A percentile compares a stretch with the other conserved stretches of the same genome.
phyloP scores from a whole-genome alignment of 169 alveolate species.

The Toxoplasma gondii region DNA sequence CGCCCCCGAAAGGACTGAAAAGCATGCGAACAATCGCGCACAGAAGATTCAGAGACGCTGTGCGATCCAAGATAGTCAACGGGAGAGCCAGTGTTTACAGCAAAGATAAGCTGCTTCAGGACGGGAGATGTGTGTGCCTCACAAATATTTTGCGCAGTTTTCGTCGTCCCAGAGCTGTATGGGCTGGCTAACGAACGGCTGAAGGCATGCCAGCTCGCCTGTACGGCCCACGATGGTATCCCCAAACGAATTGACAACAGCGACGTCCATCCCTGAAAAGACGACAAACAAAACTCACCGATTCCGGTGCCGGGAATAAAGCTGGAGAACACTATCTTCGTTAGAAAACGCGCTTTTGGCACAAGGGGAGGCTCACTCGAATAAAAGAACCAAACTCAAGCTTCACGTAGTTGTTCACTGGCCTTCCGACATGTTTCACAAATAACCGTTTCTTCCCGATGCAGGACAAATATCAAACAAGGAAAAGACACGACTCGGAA shows the following conservation, averaged over 20 bases:
- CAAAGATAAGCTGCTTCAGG: too few species aligned
- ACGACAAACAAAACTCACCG: background rate
- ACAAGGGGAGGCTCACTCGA: background rate
- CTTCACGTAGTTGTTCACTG: too few species aligned
- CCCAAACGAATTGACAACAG: constrained; percentile 27
- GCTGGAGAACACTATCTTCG: background rate
- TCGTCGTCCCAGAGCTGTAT: constrained; percentile 47
- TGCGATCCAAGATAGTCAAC: too few species aligned
- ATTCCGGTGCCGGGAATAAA: background rate
- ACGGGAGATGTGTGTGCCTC: background rate
- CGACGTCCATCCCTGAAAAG: constrained; percentile 60
- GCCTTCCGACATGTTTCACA: too few species aligned
- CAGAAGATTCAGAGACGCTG: too few species aligned
- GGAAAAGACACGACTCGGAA: too few species aligned
- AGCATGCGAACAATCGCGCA: too few species aligned
- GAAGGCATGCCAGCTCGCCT: constrained; percentile 60
- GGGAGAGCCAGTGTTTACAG: background rate
- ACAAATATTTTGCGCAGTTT: constrained; percentile 18
- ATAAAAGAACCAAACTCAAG: background rate
- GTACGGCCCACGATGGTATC: constrained; percentile 9
- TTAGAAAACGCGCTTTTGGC: background rate
- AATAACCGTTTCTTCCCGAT: too few species aligned
- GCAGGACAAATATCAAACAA: too few species aligned
- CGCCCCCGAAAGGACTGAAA: too few species aligned
- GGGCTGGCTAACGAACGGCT: constrained; percentile 61